phyloP scores from a whole-genome alignment of 805 yeast species.

The Maudiozyma barnettii region DNA sequence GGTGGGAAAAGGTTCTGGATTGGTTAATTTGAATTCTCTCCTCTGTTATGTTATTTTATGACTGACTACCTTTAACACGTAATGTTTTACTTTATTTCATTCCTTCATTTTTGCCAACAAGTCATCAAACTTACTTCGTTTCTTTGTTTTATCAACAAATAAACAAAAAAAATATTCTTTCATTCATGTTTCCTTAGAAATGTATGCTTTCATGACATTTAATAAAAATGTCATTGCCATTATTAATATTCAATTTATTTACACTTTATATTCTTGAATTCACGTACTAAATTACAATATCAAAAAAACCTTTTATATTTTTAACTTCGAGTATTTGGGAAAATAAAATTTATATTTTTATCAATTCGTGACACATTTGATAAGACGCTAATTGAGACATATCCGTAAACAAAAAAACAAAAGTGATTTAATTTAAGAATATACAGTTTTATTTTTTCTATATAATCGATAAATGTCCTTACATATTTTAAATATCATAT shows the following conservation, averaged over 20 bases:
- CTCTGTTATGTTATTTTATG: too few species aligned
- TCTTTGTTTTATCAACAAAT: too few species aligned
- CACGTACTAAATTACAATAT: too few species aligned
- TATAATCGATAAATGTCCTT: neutral
- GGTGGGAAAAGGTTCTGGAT: conserved; percentile 15
- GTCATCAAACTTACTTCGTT: too few species aligned
- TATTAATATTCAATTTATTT: neutral
- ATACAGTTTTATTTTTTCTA: too few species aligned
- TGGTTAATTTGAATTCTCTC: neutral
- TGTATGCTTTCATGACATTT: too few species aligned
- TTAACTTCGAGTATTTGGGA: neutral
- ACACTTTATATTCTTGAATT: neutral
- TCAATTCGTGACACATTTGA: neutral
- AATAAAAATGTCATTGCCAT: neutral
- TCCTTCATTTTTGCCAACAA: too few species aligned
- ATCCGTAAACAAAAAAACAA: neutral
- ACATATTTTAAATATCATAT: conserved; percentile 11
- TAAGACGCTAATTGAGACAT: neutral
- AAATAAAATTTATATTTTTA: neutral
- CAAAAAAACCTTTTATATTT: too few species aligned
- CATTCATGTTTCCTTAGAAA: too few species aligned
- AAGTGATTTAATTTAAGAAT: neutral
- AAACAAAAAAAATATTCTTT: too few species aligned
- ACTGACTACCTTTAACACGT: too few species aligned
- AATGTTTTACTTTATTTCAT: too few species aligned